Base-by-base conservation (phyloP, 257 asterid genomes). In the Solanum piurae region DNA sequence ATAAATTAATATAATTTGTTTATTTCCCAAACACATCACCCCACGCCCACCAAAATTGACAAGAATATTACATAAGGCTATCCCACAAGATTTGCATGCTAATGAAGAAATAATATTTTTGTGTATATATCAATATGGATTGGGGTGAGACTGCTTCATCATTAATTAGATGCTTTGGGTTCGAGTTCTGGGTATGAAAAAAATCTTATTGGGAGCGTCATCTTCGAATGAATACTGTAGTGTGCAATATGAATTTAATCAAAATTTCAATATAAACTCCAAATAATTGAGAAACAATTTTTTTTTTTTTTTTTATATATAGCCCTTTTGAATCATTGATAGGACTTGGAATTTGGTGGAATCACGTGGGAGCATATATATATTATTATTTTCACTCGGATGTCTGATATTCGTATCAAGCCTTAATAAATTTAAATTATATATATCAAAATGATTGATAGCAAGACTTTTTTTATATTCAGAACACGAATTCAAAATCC, bases 271-370 rank as follows among this genome's bases (percentile, higher is more conserved):
- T 29, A 29, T 29, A 29, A 29, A 29, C 2, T 29, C 31, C 31
- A 33, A 3, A 3, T 33, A 33, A 2, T 33, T 33, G 34, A 33
- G 34, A 33, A 33, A 33, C 4, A 3, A 33, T 31, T 31, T 2
- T 31, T 31, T 31, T 31, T 31, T 34, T 1, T 34, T 76, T 42
- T 75, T 58, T 12, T 89, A 73, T 66, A 16, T 40, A n/a, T 77
- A 42, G 6, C 7, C 37, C 83, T 84, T 12, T 72, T 6, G 37
- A 66, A 68, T 68, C 21, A 68, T 68, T 79, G 88, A 86, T 66
- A 84, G 74, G 76, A 79, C 88, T 76, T 79, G 52, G n/a, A 85
- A 85, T n/a, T 55, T 86, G 86, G 83, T 71, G 86, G 83, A 89
- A 83, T 88, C 87, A 86, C 86, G 86, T 84, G 90, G 87, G 64